Base-by-base conservation (phyloP, 495 filamentous ascomycete genomes). In the Parathielavia hyrcaniae region DNA sequence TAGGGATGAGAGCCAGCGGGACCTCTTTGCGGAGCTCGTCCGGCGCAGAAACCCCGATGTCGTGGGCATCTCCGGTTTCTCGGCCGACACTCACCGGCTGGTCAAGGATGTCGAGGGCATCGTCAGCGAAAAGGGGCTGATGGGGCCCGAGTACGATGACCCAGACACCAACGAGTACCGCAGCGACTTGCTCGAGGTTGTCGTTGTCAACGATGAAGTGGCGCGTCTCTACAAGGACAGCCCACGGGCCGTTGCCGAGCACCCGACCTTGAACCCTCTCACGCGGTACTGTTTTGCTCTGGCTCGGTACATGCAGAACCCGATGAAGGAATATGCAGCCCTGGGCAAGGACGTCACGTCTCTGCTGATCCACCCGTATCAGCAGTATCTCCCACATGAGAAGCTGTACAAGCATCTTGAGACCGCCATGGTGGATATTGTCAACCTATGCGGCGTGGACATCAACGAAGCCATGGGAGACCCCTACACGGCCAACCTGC, bases 371-470 rank as follows among this genome's bases (percentile, higher is more conserved):
- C 90, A 96, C 61, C 82, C 89, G 22, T 89, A 89, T 57, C 93
- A 98, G 71, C 84, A 91, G 54, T 82, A 96, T 45, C 78, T 98
- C 9, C 83, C 90, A 0, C 85, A 88, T 51, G 92, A 97, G 3
- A 87, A 95, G 69, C 76, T 97, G 6, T 70, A 87, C 46, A 89
- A 88, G 68, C 81, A 90, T 55, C 80, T 98, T 20, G 93, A 97
- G 63, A 93, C 88, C 2, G 89, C 91, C 19, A 86, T 98, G 81
- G 91, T 97, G 6, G 95, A 98, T 66, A 96, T 95, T 84, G 93
- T 98, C 63, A 98, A 98, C 69, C 80, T 98, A 11, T 88, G 89
- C 54, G 93, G 93, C 58, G 91, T 98, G 20, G 87, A 97, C 61
- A 84, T 97, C 65, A 96, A 96, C 64, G 91, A 96, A 53, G 91